Evolutionary conservation across 2,329 filamentous ascomycete genomes (phyloP).

Genomic region (Calonectria pseudoreteaudii): DNA sequence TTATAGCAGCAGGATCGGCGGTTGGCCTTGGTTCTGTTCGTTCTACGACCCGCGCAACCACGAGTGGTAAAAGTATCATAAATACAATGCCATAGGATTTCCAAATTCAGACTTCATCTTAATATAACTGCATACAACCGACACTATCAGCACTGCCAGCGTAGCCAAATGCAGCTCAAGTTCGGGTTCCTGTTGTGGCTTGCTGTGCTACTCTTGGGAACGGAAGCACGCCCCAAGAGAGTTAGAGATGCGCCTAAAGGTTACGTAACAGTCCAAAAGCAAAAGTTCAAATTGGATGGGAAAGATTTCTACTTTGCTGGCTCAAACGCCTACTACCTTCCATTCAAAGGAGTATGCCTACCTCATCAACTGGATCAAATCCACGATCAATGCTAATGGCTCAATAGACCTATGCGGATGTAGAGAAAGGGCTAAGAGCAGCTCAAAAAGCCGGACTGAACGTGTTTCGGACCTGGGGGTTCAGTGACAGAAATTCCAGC

Average conservation of each 20-base stretch:
- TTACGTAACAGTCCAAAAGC: slow-evolving; percentile 41
- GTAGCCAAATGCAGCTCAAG: not conserved
- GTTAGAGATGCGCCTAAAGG: slow-evolving; percentile 28
- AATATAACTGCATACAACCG: too few species aligned
- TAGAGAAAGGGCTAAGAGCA: slow-evolving; percentile 62
- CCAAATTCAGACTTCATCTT: not conserved
- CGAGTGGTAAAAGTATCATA: not conserved
- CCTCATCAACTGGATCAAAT: too few species aligned
- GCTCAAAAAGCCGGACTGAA: slow-evolving; percentile 63
- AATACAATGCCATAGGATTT: not conserved
- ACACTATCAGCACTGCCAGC: too few species aligned
- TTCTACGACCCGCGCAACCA: not conserved
- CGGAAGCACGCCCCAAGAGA: not conserved
- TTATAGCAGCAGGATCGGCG: not conserved
- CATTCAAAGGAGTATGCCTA: slow-evolving; percentile 26
- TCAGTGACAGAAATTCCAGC: slow-evolving; percentile 66
- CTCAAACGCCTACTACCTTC: slow-evolving; percentile 67
- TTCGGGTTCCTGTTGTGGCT: not conserved
- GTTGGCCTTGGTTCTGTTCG: too few species aligned
- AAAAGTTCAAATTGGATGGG: slow-evolving; percentile 55
- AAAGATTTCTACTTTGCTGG: slow-evolving; percentile 62
- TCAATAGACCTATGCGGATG: slow-evolving; percentile 61
- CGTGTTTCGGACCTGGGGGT: slow-evolving; percentile 72
- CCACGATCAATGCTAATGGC: not conserved
- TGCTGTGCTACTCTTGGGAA: slow-evolving; percentile 3